Evolutionary conservation across 345 rosid genomes (phyloP), one percentile per base, ranked within the genome.

Genomic region (Arabis hirsuta): DNA sequence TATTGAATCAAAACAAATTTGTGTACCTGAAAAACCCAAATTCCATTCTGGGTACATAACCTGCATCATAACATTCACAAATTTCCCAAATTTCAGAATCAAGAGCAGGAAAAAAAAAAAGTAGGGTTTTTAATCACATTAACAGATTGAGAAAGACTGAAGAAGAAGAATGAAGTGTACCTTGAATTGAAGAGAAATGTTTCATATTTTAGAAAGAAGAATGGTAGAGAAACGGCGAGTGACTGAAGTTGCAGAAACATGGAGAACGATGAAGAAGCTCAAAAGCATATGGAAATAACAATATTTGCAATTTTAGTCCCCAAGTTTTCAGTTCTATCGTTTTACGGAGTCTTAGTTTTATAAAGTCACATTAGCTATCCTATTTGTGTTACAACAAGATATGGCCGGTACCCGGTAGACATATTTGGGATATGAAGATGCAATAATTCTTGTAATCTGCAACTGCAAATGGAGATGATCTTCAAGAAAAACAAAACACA

Each of bases 21-120:
- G 4, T 41, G 34, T 62, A 76, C 79, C 79, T 69, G 55, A 44
- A 19, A 54, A 39, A 54, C 5, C 65, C 74, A 55, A 76, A 52
- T 54, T 76, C 65, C 24, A 29, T 62, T 55, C 59, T 76, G 65
- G 74, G 65, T 55, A 76, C 59, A 54, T 14, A 76, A 1, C 74
- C 79, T 76, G 62, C 58, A 73, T 24, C 12, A 39, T 0, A 50
- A 63, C 24, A 73, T 38, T 56, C 9, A 65, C 22, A 61, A 34
- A 69, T 34, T 71, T 61, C 3, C 4, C 7, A 52, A 56, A 56
- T 31, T 26, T 3, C 9, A 14, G 36, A 32, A 32, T 32, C 6
- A 6, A 34, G 9, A 34, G 7, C 11, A 24, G 19, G 19, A 27
- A 1, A 27, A 1, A 34, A 0, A 51, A 2, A 67, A 67, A 11